Conservation (phyloP, 768 basidiomycete species). For the Trametes coccinea region DNA sequence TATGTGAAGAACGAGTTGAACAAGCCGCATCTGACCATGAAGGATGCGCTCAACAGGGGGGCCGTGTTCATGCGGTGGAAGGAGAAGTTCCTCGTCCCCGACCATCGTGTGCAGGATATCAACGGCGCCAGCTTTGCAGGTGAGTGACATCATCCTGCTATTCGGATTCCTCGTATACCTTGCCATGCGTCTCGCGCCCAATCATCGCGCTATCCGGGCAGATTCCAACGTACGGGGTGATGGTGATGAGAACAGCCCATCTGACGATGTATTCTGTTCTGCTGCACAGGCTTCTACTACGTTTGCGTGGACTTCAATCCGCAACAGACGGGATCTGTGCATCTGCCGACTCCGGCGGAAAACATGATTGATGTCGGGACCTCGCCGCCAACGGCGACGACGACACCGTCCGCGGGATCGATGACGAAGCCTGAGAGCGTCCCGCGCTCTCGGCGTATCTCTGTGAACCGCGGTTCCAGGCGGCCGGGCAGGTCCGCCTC, state of each 20-base stretch:
- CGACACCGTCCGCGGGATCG: conserved; percentile 35
- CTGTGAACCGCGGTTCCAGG: conserved; percentile 36
- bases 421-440: conserved; percentile 29
- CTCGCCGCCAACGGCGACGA: conserved; percentile 31
- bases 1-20: conserved; percentile 79
- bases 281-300: conserved; percentile 80
- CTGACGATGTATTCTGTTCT: background rate
- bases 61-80: conserved; percentile 97
- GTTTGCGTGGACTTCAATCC: conserved; percentile 93
- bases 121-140: conserved; percentile 95
- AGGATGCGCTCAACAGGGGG: conserved; percentile 60
- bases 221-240: background rate
- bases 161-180: background rate
- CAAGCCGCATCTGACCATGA: conserved; percentile 77
- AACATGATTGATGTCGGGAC: conserved; percentile 8
- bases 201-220: background rate
- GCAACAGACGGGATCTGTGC: conserved; percentile 38
- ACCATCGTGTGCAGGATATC: conserved; percentile 91
- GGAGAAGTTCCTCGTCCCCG: conserved; percentile 93
- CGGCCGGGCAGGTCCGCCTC: conserved; percentile 45
- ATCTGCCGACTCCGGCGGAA: conserved; percentile 21
- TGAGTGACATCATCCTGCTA: conserved; percentile 38
- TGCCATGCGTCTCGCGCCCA: background rate
- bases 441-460: conserved; percentile 25
- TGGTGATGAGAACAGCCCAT: background rate